Evolutionary conservation across 2,329 filamentous ascomycete species (phyloP).

Genomic region (Fusarium pilosicola): DNA sequence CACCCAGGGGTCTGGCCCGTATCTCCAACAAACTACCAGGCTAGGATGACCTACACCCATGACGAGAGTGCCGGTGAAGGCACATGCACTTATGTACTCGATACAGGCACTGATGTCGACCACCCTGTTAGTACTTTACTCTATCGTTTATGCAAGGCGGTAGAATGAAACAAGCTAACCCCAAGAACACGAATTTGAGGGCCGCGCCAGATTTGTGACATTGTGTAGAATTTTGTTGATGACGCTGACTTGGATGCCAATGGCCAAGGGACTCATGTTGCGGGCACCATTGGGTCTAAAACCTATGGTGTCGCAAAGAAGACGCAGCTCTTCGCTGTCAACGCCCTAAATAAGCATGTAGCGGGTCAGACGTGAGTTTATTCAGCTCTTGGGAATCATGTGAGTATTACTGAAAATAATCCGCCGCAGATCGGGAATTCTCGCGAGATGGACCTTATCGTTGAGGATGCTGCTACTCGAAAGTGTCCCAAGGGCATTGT

Average conservation of each 20-base stretch:
- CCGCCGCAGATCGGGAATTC: background rate
- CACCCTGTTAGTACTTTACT: background rate
- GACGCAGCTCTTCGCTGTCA: background rate
- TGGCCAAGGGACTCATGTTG: background rate
- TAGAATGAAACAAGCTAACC: background rate
- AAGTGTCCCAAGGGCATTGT: constrained; percentile 3
- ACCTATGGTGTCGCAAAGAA: background rate
- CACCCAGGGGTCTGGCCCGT: background rate
- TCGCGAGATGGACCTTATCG: constrained; percentile 3
- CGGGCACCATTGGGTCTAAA: background rate
- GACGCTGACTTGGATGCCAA: background rate
- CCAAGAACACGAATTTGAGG: background rate
- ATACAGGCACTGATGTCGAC: background rate
- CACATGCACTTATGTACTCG: constrained; percentile 16
- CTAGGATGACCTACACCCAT: background rate
- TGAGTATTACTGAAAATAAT: background rate
- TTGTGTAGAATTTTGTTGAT: background rate
- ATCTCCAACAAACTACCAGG: background rate
- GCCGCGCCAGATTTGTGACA: background rate
- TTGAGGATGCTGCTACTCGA: background rate
- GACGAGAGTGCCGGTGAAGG: background rate
- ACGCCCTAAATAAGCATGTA: background rate
- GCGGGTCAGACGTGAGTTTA: background rate
- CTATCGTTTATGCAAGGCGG: background rate
- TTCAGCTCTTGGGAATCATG: background rate